Evolutionary conservation across 176 grass and related monocot species (phyloP).

Genomic region (Phragmites australis): DNA sequence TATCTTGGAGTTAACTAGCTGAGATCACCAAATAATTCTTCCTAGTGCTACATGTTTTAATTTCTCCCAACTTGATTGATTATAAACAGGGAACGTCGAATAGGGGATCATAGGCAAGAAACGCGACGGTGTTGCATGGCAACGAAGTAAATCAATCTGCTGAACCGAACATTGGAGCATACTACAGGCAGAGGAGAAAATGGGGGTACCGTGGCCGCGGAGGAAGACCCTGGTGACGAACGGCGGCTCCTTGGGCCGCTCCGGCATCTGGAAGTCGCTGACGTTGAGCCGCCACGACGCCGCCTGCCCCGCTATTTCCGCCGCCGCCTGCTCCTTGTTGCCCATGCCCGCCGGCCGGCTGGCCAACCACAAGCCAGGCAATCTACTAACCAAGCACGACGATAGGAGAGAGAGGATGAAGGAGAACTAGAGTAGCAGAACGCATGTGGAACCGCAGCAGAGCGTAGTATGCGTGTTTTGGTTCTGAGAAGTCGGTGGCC

Average conservation of each 20-base stretch:
- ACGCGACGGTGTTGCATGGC: neutral
- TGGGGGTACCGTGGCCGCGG: constrained; percentile 48
- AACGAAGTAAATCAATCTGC: neutral
- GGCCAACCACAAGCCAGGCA: neutral
- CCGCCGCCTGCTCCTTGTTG: neutral
- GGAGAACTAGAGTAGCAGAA: neutral
- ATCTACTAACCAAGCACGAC: neutral
- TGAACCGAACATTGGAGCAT: neutral
- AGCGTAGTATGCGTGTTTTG: neutral
- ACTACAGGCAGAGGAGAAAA: neutral
- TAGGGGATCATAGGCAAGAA: neutral
- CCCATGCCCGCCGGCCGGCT: neutral
- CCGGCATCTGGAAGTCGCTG: constrained; percentile 70
- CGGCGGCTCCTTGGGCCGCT: constrained; percentile 55
- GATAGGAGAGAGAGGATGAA: neutral
- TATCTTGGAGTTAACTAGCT: constrained; percentile 4
- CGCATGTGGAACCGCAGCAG: neutral
- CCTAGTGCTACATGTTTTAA: neutral
- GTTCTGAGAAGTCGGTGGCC: neutral
- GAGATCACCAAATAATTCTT: neutral
- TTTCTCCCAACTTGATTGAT: neutral
- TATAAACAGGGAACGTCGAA: neutral
- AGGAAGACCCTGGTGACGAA: constrained; percentile 57
- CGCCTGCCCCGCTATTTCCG: neutral
- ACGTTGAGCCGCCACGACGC: constrained; percentile 64